A percentile compares a stretch with the other conserved stretches of the same genome.
Evolutionary conservation across 2,329 filamentous ascomycete genomes (phyloP).

Genomic region (Ceratocystis destructans): DNA sequence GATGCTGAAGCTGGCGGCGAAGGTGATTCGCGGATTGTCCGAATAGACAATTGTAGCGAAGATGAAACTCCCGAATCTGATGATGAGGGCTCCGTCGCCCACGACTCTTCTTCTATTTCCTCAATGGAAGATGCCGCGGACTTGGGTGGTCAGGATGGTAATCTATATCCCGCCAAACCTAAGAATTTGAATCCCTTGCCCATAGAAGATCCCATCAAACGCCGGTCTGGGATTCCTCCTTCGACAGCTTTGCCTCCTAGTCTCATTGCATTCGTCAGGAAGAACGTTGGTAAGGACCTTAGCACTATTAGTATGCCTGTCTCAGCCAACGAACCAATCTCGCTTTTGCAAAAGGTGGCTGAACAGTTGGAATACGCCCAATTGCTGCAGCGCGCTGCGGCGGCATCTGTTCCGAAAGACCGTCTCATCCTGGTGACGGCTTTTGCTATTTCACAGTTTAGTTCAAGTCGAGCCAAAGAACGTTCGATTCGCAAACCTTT

Average conservation of each 20-base stretch:
- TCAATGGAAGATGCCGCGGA: constrained; percentile 47
- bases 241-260: constrained; percentile 73
- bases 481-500: constrained; percentile 91
- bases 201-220: constrained; percentile 46
- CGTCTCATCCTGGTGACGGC: constrained; percentile 74
- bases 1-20: constrained; percentile 64
- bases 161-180: constrained; percentile 60
- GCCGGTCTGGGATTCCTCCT: constrained; percentile 56
- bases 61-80: constrained; percentile 48
- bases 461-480: constrained; percentile 70
- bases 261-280: constrained; percentile 83
- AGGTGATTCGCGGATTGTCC: constrained; percentile 52
- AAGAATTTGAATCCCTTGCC: constrained; percentile 69
- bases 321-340: constrained; percentile 85
- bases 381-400: constrained; percentile 62
- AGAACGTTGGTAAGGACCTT: constrained; percentile 95
- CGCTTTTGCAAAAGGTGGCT: constrained; percentile 72
- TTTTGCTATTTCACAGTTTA: constrained; percentile 81
- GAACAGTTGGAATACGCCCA: constrained; percentile 86
- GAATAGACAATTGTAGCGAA: constrained; percentile 53
- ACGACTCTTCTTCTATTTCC: constrained; percentile 45
- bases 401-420: constrained; percentile 46
- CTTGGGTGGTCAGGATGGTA: constrained; percentile 45
- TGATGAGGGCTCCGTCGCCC: constrained; percentile 36
- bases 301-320: constrained; percentile 97